Evolutionary conservation across 495 filamentous ascomycete genomes (phyloP).

Genomic region (Choiromyces venosus): DNA sequence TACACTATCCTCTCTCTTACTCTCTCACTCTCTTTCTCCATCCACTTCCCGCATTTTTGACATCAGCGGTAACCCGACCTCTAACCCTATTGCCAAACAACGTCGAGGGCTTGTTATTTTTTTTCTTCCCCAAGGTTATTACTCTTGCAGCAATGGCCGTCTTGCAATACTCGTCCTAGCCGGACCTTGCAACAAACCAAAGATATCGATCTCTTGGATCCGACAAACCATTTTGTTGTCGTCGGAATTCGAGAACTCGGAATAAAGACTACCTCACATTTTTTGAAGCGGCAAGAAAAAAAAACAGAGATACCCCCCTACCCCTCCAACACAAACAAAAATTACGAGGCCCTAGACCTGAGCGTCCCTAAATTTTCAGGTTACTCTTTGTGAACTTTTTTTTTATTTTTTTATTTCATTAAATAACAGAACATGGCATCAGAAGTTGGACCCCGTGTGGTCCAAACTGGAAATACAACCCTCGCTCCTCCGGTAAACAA

Average conservation of each 20-base stretch:
- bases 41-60: slow-evolving; percentile 23
- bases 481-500: slow-evolving; percentile 41
- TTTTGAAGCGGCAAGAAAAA: neutral
- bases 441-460: slow-evolving; percentile 24
- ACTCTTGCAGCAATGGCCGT: slow-evolving; percentile 38
- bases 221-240: slow-evolving; percentile 11
- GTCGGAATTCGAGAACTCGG: neutral
- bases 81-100: slow-evolving; percentile 28
- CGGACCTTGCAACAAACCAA: slow-evolving; percentile 26
- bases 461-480: slow-evolving; percentile 26
- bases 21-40: slow-evolving; percentile 18
- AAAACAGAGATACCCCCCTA: neutral
- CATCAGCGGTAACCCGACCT: slow-evolving; percentile 15
- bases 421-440: slow-evolving; percentile 33
- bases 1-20: slow-evolving; percentile 23
- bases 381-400: slow-evolving; percentile 18
- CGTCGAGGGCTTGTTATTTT: slow-evolving; percentile 35
- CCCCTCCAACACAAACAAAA: slow-evolving; percentile 14
- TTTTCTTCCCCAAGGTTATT: slow-evolving; percentile 20
- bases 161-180: slow-evolving; percentile 36
- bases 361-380: slow-evolving; percentile 1
- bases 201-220: slow-evolving; percentile 26
- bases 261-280: neutral
- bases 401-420: no score
- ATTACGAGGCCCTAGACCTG: slow-evolving; percentile 3